Evolutionary conservation across 2,329 filamentous ascomycete genomes (phyloP).

Genomic region (Podosphaera fusca): DNA sequence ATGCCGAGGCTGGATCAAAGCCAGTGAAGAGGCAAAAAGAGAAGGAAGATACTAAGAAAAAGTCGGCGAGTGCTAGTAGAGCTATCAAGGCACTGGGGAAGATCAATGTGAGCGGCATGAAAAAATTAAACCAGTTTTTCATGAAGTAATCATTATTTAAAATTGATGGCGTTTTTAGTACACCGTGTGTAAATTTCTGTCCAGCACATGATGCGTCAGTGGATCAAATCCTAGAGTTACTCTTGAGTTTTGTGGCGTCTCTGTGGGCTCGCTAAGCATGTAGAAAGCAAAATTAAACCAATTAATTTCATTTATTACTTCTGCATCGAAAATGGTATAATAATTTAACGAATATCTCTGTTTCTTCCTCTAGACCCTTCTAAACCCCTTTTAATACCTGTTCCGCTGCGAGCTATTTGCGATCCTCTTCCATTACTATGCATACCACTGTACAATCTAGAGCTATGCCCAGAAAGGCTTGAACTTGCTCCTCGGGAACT

Average conservation of each 20-base stretch:
- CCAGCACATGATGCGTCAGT: no score
- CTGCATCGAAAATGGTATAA: background rate
- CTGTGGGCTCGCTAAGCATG: background rate
- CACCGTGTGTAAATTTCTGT: background rate
- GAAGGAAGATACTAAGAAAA: slow-evolving; percentile 75
- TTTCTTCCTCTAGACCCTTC: slow-evolving; percentile 31
- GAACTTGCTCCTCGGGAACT: slow-evolving; percentile 8
- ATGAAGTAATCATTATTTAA: slow-evolving; percentile 28
- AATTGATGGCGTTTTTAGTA: background rate
- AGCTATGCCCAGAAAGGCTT: slow-evolving; percentile 9
- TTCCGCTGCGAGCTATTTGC: slow-evolving; percentile 17
- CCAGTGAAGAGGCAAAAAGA: slow-evolving; percentile 65
- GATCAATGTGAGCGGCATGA: slow-evolving; percentile 81
- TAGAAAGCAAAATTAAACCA: background rate
- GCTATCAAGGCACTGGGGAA: slow-evolving; percentile 68
- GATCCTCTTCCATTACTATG: slow-evolving; percentile 6
- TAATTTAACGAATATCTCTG: slow-evolving; percentile 20
- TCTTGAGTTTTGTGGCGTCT: no score
- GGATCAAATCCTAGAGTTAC: no score
- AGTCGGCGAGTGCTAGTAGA: slow-evolving; percentile 50
- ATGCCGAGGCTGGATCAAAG: slow-evolving; percentile 33
- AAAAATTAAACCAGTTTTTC: slow-evolving; percentile 91
- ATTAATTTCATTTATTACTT: background rate
- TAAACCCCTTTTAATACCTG: slow-evolving; percentile 24
- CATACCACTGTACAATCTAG: slow-evolving; percentile 4